Base-by-base conservation (phyloP, 306 rosid species). In the Casuarina equisetifolia region DNA sequence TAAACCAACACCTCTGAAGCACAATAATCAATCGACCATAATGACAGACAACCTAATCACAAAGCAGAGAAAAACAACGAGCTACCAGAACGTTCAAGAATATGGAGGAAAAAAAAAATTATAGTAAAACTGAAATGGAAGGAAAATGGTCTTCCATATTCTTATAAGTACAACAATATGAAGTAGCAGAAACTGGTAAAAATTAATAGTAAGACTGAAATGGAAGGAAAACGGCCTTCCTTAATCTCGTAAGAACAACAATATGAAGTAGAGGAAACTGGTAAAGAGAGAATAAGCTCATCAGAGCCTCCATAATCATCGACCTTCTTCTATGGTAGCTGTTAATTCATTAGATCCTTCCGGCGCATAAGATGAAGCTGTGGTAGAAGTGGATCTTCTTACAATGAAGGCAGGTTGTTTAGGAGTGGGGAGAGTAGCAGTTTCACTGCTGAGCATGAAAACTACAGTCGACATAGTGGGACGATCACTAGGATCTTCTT, bases 401-500 rank as follows among this genome's bases (percentile, higher is more conserved):
- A 10, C 8, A 40, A 80, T 78, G 80, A 87, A 87, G 0, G 84
- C 77, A 32, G 93, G 93, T 11, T 85, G 83, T 4, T 66, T 80
- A 7, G 90, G 89, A 50, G 71, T 57, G 13, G 90, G 87, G 35
- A 80, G 48, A 6, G 25, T 76, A 38, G 77, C 44, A 62, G 67
- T 40, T 10, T 87, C 90, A n/a, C 73, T 75, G 1, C 82, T 84
- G 67, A 89, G 90, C 88, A 86, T 62, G 52, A 69, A 72, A 4
- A 86, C 32, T 15, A 81, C 70, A 69, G 74, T 79, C 35, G 89
- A 79, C 88, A 89, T 79, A 12, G 82, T 49, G 1, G 85, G 93
- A 3, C 93, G 77, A 52, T 89, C 89, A 54, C 17, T 32, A 0
- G 86, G 89, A 20, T 87, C 88, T 46, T 89, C 88, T 78, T 89